Evolutionary conservation across 2,329 filamentous ascomycete species (phyloP).

Genomic region (Ascochyta viciae-villosae): DNA sequence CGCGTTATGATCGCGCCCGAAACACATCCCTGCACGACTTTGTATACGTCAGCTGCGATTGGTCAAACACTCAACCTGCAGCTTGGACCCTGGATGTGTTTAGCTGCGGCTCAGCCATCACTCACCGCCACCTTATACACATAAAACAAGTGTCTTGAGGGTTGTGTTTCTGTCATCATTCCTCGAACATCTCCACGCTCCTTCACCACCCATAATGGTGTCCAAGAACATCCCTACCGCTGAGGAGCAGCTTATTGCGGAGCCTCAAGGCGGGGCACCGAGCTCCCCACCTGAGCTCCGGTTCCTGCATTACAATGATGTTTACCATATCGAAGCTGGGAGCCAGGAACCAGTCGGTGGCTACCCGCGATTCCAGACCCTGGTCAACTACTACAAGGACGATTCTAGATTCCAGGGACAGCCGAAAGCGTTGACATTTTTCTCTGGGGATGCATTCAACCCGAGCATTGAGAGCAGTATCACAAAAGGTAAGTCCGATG

Average conservation of each 20-base stretch:
- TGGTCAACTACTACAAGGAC: conserved; percentile 76
- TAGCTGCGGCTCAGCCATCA: conserved; percentile 20
- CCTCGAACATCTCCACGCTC: background rate
- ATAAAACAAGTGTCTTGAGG: conserved; percentile 21
- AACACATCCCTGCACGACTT: conserved; percentile 26
- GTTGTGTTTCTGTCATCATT: background rate
- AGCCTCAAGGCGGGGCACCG: conserved; percentile 51
- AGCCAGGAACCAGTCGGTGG: conserved; percentile 86
- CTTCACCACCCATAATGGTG: conserved; percentile 29
- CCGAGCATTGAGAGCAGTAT: conserved; percentile 87
- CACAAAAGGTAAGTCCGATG: conserved; percentile 71
- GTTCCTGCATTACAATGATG: conserved; percentile 91
- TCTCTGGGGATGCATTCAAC: conserved; percentile 93
- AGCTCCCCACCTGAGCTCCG: conserved; percentile 71
- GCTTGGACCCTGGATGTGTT: conserved; percentile 39
- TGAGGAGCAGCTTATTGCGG: conserved; percentile 50
- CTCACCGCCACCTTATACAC: conserved; percentile 32
- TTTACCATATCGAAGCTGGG: conserved; percentile 82
- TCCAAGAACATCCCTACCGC: conserved; percentile 34
- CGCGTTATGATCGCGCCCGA: conserved; percentile 5
- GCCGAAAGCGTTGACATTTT: conserved; percentile 75
- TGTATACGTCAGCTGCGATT: conserved; percentile 30
- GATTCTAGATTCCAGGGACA: conserved; percentile 67
- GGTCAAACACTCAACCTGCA: conserved; percentile 22
- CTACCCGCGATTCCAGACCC: conserved; percentile 78